Percentiles rank a stretch among this genome's conserved stretches.
phyloP scores from a whole-genome alignment of 2,329 filamentous ascomycete genomes.

The Aspergillus sp. region DNA sequence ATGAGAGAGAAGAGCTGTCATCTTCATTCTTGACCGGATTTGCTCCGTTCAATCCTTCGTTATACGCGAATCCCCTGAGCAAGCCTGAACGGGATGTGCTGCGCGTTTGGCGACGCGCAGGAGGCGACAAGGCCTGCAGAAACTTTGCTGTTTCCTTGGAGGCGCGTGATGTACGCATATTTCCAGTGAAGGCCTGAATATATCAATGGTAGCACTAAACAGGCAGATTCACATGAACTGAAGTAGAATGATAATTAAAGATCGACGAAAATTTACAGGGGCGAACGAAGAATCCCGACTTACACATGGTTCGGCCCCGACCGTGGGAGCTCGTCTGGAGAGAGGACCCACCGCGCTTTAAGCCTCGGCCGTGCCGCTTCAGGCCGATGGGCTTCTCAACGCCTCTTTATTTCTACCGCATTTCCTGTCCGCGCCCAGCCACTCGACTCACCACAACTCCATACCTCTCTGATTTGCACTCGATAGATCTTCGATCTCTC shows the following conservation, averaged over 20 bases:
- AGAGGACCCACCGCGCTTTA: constrained; percentile 9
- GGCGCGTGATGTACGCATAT: constrained; percentile 57
- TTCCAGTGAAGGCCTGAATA: background rate
- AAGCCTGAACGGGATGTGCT: constrained; percentile 35
- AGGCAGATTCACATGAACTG: constrained; percentile 22
- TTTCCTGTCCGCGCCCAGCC: constrained; percentile 3
- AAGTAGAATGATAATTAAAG: constrained; percentile 1
- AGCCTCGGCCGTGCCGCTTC: constrained; percentile 14
- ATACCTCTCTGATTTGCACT: background rate
- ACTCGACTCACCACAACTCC: constrained; percentile 1
- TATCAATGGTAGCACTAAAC: background rate
- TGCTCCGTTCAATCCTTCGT: constrained; percentile 26
- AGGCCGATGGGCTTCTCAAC: background rate
- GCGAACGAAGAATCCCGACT: constrained; percentile 5
- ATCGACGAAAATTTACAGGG: constrained; percentile 14
- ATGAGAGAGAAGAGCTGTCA: constrained; percentile 36
- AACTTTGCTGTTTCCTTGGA: constrained; percentile 60
- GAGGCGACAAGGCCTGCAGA: constrained; percentile 49
- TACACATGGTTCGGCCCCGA: constrained; percentile 13
- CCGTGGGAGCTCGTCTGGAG: constrained; percentile 14
- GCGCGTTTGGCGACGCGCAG: constrained; percentile 45
- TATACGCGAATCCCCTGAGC: constrained; percentile 29
- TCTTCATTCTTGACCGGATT: constrained; percentile 25
- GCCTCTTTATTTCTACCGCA: constrained; percentile 3
- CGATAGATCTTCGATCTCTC: background rate